phyloP scores from a whole-genome alignment of 768 basidiomycete species.

The Dentipellis fragilis region DNA sequence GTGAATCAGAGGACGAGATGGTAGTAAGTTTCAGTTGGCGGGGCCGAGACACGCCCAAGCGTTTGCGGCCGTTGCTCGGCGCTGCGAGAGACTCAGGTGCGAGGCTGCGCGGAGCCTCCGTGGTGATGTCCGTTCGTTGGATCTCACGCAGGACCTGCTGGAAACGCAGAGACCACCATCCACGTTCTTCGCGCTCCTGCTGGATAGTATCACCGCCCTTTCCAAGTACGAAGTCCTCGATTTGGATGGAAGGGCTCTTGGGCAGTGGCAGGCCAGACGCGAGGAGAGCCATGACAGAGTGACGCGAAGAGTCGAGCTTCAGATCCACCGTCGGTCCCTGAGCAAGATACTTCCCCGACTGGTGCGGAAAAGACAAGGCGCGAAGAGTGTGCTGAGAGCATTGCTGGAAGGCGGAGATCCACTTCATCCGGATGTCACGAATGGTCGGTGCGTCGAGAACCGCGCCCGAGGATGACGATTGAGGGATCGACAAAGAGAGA shows the following conservation, averaged over 20 bases:
- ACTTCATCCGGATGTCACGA: constrained; percentile 23
- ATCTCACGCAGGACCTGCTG: constrained; percentile 52
- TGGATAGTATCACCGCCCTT: constrained; percentile 20
- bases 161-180: constrained; percentile 66
- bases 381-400: constrained; percentile 40
- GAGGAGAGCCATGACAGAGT: constrained; percentile 29
- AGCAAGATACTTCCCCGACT: constrained; percentile 19
- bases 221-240: constrained; percentile 26
- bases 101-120: not conserved
- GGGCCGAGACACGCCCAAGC: not conserved
- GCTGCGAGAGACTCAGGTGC: not conserved
- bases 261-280: constrained; percentile 47
- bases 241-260: constrained; percentile 62
- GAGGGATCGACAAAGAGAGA: constrained; percentile 24
- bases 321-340: constrained; percentile 20
- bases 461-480: constrained; percentile 18
- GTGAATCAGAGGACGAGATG: constrained; percentile 9
- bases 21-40: constrained; percentile 12
- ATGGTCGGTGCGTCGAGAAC: constrained; percentile 21
- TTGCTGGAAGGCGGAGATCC: constrained; percentile 44
- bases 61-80: not conserved
- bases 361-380: constrained; percentile 30
- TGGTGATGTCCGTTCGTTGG: constrained; percentile 20
- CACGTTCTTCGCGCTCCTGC: constrained; percentile 57
- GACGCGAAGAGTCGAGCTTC: constrained; percentile 21